Base-by-base conservation (phyloP, 2,329 filamentous ascomycete species). In the Cladophialophora psammophila region DNA sequence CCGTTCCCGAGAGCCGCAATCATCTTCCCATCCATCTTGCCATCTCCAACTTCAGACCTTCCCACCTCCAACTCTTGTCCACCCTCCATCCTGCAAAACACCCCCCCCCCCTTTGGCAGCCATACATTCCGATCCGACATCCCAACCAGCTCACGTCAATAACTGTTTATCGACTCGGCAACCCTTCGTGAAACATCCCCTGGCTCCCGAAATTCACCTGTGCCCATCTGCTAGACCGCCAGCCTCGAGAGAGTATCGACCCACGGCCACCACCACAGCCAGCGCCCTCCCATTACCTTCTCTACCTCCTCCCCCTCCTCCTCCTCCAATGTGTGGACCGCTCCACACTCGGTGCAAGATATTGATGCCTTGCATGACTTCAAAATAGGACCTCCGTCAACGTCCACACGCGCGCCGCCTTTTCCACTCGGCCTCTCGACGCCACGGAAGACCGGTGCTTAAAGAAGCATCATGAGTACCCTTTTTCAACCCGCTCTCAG, bases 381-480 rank as follows among this genome's bases (percentile, higher is more conserved):
- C 60, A 66, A 62, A 64, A 66, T 65, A 68, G 63, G 60, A 70
- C 65, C 52, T 66, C 66, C 65, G 60, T 66, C 53, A 34, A 61
- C 42, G 61, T 61, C 59, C 32, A 61, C 26, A 58, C 59, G 45
- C 59, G 59, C 59, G 53, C 45, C 48, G 34, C 45, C 52, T 35
- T 61, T 54, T n/a, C 48, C 20, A 35, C 34, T 61, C 60, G 54
- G 45, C 34, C 56, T 26, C 62, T 61, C 53, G 56, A 34, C 40
- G 40, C 45, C 52, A n/a, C 57, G 35, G 42, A 61, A 56, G 52
- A 56, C 57, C 32, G 36, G 57, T 57, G 42, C 61, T 63, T 63
- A 68, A 68, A 63, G 63, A 53, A 65, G 54, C 64, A 62, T 65
- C 71, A 73, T 73, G 72, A 73, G 72, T 66, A 73, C 72, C 63